Evolutionary conservation across 331 rosid species (phyloP).

Genomic region (Cydonia oblonga): DNA sequence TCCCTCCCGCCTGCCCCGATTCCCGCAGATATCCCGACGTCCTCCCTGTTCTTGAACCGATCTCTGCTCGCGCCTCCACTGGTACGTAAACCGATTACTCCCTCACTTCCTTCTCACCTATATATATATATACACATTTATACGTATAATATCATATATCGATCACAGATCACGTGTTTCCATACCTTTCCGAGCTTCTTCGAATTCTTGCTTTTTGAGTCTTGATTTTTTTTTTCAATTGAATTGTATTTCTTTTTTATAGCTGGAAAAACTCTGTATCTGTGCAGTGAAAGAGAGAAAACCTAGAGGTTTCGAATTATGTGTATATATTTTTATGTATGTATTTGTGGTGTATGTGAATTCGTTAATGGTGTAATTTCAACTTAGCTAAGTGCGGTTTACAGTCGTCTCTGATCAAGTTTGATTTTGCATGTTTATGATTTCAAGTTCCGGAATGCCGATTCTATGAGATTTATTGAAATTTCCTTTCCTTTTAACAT

Average conservation of each 20-base stretch:
- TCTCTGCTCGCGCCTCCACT: conserved; percentile 24
- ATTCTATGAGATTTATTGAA: background rate
- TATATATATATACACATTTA: background rate
- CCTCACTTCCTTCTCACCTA: background rate
- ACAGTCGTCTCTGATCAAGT: background rate
- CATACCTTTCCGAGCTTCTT: background rate
- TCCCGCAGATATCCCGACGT: conserved; percentile 13
- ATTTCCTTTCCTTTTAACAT: background rate
- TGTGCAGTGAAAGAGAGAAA: background rate
- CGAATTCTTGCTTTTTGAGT: background rate
- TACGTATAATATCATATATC: background rate
- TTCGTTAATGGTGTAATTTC: background rate
- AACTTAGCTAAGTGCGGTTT: background rate
- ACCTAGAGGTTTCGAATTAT: background rate
- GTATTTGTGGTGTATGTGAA: background rate
- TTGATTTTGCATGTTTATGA: background rate
- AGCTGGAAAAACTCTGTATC: background rate
- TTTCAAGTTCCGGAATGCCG: background rate
- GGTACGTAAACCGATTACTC: conserved; percentile 45
- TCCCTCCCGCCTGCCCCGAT: background rate
- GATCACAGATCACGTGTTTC: conserved; percentile 45
- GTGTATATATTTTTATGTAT: background rate
- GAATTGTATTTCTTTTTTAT: background rate
- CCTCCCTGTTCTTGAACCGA: conserved; percentile 24
- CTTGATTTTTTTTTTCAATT: background rate